phyloP scores from a whole-genome alignment of 768 basidiomycete species.

The Leccinellum luteum region DNA sequence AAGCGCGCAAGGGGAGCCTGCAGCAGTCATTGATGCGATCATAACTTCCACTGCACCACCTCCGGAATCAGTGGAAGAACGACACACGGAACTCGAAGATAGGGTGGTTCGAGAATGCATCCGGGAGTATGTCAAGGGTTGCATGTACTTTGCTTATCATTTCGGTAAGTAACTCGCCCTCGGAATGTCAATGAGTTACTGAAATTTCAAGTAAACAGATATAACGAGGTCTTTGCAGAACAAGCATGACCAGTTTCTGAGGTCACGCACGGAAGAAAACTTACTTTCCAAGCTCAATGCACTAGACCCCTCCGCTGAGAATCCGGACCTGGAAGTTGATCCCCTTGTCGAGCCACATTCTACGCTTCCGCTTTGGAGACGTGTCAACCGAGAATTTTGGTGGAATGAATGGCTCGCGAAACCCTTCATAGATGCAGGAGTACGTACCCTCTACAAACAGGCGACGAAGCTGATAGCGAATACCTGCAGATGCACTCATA shows the following conservation, averaged over 20 bases:
- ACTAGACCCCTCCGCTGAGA: slow-evolving; percentile 27
- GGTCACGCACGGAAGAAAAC: slow-evolving; percentile 54
- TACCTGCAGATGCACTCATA: slow-evolving; percentile 69
- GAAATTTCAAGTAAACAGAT: slow-evolving; percentile 45
- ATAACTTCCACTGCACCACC: slow-evolving; percentile 59
- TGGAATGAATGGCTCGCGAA: slow-evolving; percentile 92
- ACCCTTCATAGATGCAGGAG: slow-evolving; percentile 85
- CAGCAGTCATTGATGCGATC: slow-evolving; percentile 54
- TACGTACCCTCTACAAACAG: slow-evolving; percentile 34
- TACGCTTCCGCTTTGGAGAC: slow-evolving; percentile 84
- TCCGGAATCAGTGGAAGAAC: slow-evolving; percentile 62
- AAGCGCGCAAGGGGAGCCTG: slow-evolving; percentile 45
- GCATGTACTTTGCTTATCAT: slow-evolving; percentile 87
- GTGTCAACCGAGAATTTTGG: slow-evolving; percentile 90
- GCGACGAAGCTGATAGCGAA: background rate
- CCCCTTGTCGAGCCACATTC: slow-evolving; percentile 69
- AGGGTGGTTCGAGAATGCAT: slow-evolving; percentile 82
- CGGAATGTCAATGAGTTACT: background rate
- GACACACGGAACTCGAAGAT: slow-evolving; percentile 71
- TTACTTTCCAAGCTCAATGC: slow-evolving; percentile 64
- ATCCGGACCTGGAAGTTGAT: slow-evolving; percentile 41
- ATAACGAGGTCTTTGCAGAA: slow-evolving; percentile 81
- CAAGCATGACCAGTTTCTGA: slow-evolving; percentile 65
- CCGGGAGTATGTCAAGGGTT: slow-evolving; percentile 74
- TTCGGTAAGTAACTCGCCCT: slow-evolving; percentile 55